phyloP scores from a whole-genome alignment of 148 eudicot genomes.

The Spergularia marina region DNA sequence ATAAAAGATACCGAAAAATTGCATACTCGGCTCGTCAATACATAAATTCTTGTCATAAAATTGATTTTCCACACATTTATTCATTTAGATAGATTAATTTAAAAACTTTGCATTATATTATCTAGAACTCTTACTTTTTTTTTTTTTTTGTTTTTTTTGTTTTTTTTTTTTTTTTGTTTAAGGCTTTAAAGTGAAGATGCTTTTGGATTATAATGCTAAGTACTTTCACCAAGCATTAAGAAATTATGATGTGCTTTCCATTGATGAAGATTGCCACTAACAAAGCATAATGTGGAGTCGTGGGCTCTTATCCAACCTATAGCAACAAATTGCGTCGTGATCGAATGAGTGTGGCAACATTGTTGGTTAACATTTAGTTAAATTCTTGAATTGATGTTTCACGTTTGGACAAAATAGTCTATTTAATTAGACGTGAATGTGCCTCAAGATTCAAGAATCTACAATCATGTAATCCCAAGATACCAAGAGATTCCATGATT shows the following conservation, averaged over 20 bases:
- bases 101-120: too few relatives aligned
- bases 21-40: too few relatives aligned
- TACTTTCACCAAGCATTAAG: neutral
- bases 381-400: neutral
- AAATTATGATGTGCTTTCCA: neutral
- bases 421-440: neutral
- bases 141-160: too few relatives aligned
- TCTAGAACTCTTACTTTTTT: too few relatives aligned
- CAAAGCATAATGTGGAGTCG: neutral
- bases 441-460: constrained; percentile 6
- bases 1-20: too few relatives aligned
- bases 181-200: neutral
- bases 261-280: neutral
- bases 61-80: too few relatives aligned
- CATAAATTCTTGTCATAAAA: too few relatives aligned
- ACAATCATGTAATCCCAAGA: neutral
- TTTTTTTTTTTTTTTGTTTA: too few relatives aligned
- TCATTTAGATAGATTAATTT: too few relatives aligned
- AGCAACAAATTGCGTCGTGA: neutral
- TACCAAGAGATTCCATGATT: neutral
- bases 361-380: neutral
- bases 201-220: neutral
- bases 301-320: neutral
- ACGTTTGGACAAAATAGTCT: neutral
- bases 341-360: neutral